phyloP scores from a whole-genome alignment of 306 rosid species.

The Gillenia trifoliata region DNA sequence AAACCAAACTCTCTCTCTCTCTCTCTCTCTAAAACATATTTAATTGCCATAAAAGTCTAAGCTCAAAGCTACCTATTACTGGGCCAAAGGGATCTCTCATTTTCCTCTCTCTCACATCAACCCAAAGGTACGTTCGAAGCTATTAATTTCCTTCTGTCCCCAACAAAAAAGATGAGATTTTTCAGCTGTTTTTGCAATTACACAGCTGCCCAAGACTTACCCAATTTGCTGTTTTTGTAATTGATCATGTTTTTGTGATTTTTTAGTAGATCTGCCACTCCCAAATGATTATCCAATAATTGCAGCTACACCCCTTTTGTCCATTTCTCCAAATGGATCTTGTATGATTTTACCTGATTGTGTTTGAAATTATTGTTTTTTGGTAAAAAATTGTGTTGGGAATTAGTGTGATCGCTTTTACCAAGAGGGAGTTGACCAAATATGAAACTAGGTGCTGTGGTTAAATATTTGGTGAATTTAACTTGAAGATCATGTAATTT shows the following conservation, averaged over 20 bases:
- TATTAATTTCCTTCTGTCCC: not conserved
- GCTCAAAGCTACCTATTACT: not conserved
- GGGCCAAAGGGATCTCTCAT: not conserved
- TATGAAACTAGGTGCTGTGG: not conserved
- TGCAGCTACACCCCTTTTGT: not conserved
- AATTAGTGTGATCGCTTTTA: not conserved
- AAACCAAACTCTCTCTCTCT: not conserved
- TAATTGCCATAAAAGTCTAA: not conserved
- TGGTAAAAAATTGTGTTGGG: not conserved
- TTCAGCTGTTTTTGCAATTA: not conserved
- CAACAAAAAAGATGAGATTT: not conserved
- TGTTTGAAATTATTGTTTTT: not conserved
- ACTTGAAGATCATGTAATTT: not conserved
- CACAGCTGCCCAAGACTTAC: not conserved
- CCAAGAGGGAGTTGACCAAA: not conserved
- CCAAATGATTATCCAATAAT: not conserved
- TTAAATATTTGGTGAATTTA: not conserved
- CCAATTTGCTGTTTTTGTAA: not conserved
- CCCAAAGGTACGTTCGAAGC: constrained; percentile 6
- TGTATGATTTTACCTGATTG: not conserved
- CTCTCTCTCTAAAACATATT: not conserved
- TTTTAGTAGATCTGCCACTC: constrained; percentile 8
- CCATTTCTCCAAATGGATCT: constrained; percentile 6
- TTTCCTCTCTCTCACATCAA: not conserved
- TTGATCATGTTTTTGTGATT: not conserved